Evolutionary conservation across 2,329 filamentous ascomycete species (phyloP).

Genomic region (Ophiostoma pallidulum): DNA sequence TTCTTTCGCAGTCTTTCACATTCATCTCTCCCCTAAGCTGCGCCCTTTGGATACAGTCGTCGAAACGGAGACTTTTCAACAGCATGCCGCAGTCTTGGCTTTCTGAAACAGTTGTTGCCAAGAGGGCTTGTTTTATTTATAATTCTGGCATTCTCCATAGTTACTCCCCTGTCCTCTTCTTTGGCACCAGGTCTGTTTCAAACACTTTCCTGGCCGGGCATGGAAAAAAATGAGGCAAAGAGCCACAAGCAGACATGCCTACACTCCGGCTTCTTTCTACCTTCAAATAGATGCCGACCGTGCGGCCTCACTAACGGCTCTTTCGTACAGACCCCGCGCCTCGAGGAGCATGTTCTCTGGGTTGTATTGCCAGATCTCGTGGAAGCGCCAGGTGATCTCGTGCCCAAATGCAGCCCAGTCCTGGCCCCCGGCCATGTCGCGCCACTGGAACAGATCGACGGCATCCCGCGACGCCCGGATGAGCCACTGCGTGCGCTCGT

Average conservation of each 20-base stretch:
- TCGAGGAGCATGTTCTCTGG: constrained; percentile 25
- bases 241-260: too few relatives aligned
- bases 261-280: too few relatives aligned
- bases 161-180: not conserved
- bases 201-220: too few relatives aligned
- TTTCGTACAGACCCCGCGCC: constrained; percentile 10
- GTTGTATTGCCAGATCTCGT: constrained; percentile 30
- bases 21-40: too few relatives aligned
- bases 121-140: constrained; percentile 1
- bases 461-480: constrained; percentile 30
- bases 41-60: too few relatives aligned
- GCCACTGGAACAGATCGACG: constrained; percentile 32
- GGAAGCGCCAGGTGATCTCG: constrained; percentile 28
- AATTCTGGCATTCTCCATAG: not conserved
- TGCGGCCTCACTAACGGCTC: too few relatives aligned
- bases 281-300: too few relatives aligned
- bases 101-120: not conserved
- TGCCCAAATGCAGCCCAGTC: constrained; percentile 28
- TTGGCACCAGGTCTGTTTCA: not conserved
- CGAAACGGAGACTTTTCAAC: too few relatives aligned
- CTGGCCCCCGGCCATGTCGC: constrained; percentile 19
- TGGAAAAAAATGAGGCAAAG: too few relatives aligned
- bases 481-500: constrained; percentile 34
- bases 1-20: too few relatives aligned
- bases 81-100: not conserved